These are phyloP conservation scores for Escallonia rubra DNA, from an alignment of 129 eudicot species.

Conservation along the genomic window DNA sequence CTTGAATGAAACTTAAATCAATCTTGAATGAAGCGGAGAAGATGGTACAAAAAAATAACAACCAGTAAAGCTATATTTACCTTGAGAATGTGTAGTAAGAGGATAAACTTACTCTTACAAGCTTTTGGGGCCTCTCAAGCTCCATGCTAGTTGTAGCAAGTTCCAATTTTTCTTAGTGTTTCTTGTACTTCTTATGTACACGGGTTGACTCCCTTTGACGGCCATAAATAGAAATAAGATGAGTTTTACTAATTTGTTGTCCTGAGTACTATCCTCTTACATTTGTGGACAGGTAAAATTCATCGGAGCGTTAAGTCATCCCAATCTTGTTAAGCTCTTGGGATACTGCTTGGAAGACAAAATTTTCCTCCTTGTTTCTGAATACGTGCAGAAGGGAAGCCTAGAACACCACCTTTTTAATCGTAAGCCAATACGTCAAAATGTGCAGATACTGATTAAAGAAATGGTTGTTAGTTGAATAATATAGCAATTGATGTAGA, in stretches of 20 bases:
- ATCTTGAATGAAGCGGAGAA: too few species aligned
- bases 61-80: too few species aligned
- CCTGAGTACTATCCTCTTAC: neutral
- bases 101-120: too few species aligned
- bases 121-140: too few species aligned
- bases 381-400: slow-evolving; percentile 28
- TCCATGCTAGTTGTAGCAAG: too few species aligned
- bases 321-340: slow-evolving; percentile 30
- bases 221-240: too few species aligned
- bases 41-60: too few species aligned
- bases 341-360: slow-evolving; percentile 43
- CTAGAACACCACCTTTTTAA: slow-evolving; percentile 28
- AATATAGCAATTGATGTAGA: neutral
- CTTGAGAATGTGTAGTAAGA: too few species aligned
- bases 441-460: neutral
- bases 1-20: too few species aligned
- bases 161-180: too few species aligned
- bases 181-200: too few species aligned
- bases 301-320: slow-evolving; percentile 27
- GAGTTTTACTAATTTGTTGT: neutral
- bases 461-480: neutral
- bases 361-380: slow-evolving; percentile 34
- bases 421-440: slow-evolving; percentile 14
- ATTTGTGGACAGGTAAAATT: slow-evolving; percentile 20
- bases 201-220: too few species aligned